A percentile compares a stretch with the other conserved stretches of the same genome.
These are phyloP conservation scores for Prunus armeniaca DNA, from an alignment of 306 rosid genomes.

Conservation along the genomic window DNA sequence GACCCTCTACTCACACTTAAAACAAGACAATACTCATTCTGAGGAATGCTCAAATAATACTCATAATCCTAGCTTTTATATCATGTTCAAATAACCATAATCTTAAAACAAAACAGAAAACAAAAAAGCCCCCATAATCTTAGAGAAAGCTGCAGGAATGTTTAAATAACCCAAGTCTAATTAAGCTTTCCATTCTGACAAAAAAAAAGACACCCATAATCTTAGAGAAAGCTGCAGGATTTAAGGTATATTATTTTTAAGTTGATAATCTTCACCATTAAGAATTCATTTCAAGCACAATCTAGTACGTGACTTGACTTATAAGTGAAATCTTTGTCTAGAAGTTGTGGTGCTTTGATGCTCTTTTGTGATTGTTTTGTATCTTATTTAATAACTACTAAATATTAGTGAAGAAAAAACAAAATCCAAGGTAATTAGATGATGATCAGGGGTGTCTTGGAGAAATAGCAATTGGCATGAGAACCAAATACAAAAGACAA, in stretches of 20 bases:
- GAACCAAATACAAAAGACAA: neutral
- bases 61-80: slow-evolving; percentile 75
- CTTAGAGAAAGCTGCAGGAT: too few species aligned
- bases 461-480: neutral
- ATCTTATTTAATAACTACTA: neutral
- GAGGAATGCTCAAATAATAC: slow-evolving; percentile 83
- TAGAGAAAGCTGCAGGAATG: too few species aligned
- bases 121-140: too few species aligned
- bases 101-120: too few species aligned
- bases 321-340: neutral
- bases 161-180: too few species aligned
- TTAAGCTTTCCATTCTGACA: too few species aligned
- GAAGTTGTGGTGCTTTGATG: neutral
- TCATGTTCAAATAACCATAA: slow-evolving; percentile 47
- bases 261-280: neutral
- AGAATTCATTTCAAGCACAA: slow-evolving; percentile 1
- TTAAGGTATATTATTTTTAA: too few species aligned
- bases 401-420: neutral
- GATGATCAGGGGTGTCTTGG: neutral
- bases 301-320: slow-evolving; percentile 6
- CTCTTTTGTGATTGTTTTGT: neutral
- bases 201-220: too few species aligned
- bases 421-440: neutral
- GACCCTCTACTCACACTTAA: too few species aligned
- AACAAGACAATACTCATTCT: slow-evolving; percentile 18